phyloP scores from a whole-genome alignment of 192 early-diverging fungal species.

The Linnemannia exigua region DNA sequence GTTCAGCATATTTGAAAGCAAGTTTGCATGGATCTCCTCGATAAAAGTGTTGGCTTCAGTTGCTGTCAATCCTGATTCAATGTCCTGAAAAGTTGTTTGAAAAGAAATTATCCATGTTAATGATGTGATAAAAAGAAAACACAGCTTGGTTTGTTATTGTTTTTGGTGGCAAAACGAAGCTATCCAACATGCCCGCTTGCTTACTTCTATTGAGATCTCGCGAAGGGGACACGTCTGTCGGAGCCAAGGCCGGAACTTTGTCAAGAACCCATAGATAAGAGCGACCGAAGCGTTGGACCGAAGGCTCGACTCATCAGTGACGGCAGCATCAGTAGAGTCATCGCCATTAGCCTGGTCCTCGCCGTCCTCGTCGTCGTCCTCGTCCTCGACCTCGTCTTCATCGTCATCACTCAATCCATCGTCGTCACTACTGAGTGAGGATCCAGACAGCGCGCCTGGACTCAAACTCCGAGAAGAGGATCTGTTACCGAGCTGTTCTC shows the following conservation, averaged over 20 bases:
- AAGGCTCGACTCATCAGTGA: neutral
- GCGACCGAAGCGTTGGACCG: conserved; percentile 24
- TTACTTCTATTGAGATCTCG: conserved; percentile 46
- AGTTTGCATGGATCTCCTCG: conserved; percentile 44
- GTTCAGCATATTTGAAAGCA: conserved; percentile 52
- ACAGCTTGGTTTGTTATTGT: too few relatives aligned
- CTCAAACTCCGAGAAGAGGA: conserved; percentile 39
- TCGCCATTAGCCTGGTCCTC: neutral
- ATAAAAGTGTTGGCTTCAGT: conserved; percentile 29
- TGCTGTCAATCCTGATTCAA: conserved; percentile 38
- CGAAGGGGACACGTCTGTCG: conserved; percentile 33
- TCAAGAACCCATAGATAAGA: conserved; percentile 42
- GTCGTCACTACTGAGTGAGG: conserved; percentile 24
- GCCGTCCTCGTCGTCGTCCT: neutral
- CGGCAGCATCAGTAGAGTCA: neutral
- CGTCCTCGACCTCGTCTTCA: neutral
- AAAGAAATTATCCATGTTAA: neutral
- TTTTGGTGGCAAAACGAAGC: neutral
- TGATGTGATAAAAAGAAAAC: neutral
- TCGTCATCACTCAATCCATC: neutral
- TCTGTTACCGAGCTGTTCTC: neutral
- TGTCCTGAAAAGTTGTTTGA: conserved; percentile 26
- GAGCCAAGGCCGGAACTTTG: conserved; percentile 40
- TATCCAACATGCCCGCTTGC: neutral
- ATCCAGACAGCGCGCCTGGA: conserved; percentile 31